phyloP scores from a whole-genome alignment of 1,284 basidiomycete genomes.

The Thecaphora thlaspeos region DNA sequence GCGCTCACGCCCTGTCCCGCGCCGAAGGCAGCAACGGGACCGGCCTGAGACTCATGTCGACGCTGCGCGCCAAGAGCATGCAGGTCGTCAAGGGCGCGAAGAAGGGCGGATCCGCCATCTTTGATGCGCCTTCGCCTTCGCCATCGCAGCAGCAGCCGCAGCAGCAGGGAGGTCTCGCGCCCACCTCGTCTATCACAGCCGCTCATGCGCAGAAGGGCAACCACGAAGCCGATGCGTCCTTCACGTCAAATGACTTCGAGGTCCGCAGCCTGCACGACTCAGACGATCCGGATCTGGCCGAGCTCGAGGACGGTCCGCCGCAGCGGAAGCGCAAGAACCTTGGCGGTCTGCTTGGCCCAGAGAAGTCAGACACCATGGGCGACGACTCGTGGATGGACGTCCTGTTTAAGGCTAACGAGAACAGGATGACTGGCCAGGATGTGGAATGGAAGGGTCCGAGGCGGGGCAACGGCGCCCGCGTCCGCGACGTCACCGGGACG shows the following conservation, averaged over 20 bases:
- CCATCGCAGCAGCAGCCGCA: conserved; percentile 1
- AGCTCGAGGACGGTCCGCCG: conserved; percentile 1
- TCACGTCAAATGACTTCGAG: conserved; percentile 44
- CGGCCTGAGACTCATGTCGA: conserved; percentile 25
- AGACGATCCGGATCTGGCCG: conserved; percentile 5
- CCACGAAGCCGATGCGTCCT: conserved; percentile 19
- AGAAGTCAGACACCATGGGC: conserved; percentile 11
- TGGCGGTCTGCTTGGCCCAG: not conserved
- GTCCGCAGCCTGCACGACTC: conserved; percentile 32
- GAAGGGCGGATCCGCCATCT: no score
- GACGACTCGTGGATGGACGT: conserved; percentile 50
- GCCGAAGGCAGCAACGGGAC: conserved; percentile 13
- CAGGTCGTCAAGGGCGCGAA: conserved; percentile 12
- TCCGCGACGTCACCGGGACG: no score
- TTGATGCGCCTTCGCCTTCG: conserved; percentile 3
- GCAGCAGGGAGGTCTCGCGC: no score
- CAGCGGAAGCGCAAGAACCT: no score
- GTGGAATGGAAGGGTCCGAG: conserved; percentile 2
- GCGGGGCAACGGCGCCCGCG: not conserved
- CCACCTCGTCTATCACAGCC: no score
- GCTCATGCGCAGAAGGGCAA: conserved; percentile 8
- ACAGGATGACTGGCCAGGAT: conserved; percentile 34
- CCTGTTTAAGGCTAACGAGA: conserved; percentile 23
- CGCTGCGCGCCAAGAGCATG: conserved; percentile 27
- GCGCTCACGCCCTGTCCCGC: conserved; percentile 9